Conservation (phyloP, 768 basidiomycete species). For the Fomitopsis serialis region DNA sequence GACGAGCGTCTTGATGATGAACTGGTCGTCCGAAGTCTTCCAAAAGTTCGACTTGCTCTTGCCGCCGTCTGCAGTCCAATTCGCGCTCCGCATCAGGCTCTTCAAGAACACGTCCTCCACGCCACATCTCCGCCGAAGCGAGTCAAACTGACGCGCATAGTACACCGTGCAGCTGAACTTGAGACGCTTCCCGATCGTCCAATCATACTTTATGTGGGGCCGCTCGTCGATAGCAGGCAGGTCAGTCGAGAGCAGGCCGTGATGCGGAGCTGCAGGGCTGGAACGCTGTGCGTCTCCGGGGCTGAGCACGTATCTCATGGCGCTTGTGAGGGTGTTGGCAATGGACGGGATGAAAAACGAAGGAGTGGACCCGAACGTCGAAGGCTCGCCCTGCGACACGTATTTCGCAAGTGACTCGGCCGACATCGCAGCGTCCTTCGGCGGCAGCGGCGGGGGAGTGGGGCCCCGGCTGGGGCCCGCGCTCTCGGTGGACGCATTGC, state of each 20-base stretch:
- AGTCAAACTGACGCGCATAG: constrained; percentile 77
- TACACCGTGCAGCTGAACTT: constrained; percentile 81
- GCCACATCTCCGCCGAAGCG: constrained; percentile 58
- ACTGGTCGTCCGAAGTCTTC: constrained; percentile 73
- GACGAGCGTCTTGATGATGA: constrained; percentile 81
- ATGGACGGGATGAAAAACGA: constrained; percentile 41
- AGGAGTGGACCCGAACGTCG: too few species aligned
- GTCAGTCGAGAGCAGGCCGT: constrained; percentile 40
- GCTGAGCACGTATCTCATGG: constrained; percentile 54
- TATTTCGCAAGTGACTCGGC: not conserved
- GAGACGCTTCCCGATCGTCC: constrained; percentile 67
- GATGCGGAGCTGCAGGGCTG: constrained; percentile 33
- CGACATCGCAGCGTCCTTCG: constrained; percentile 10
- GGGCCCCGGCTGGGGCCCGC: not conserved
- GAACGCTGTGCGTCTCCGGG: constrained; percentile 28
- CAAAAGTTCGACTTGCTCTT: constrained; percentile 81
- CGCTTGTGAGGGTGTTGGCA: constrained; percentile 49
- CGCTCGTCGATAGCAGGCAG: constrained; percentile 51
- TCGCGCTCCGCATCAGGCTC: constrained; percentile 53
- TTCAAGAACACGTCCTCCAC: constrained; percentile 52
- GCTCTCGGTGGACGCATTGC: constrained; percentile 31
- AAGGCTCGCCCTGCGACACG: constrained; percentile 4
- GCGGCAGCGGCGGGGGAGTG: constrained; percentile 16
- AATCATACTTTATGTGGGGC: constrained; percentile 82
- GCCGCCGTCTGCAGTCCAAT: constrained; percentile 75